phyloP scores from a whole-genome alignment of 495 filamentous ascomycete species.

The Opeltia flavorubescens region DNA sequence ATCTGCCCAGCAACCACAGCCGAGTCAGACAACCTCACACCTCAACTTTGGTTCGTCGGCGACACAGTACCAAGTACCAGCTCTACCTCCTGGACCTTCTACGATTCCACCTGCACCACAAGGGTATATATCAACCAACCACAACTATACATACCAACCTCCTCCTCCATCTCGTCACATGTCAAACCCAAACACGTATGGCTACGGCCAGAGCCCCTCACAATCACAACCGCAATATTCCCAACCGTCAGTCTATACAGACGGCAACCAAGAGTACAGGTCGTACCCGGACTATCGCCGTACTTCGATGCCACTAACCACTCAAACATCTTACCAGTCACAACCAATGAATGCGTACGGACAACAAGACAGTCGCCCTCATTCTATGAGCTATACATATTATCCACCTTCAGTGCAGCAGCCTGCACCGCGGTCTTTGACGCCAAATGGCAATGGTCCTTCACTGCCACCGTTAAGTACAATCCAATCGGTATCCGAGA shows the following conservation, averaged over 20 bases:
- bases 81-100: constrained; percentile 9
- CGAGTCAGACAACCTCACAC: constrained; percentile 12
- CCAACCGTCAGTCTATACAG: constrained; percentile 6
- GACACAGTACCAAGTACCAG: constrained; percentile 11
- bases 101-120: constrained; percentile 4
- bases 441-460: constrained; percentile 2
- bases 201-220: constrained; percentile 8
- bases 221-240: constrained; percentile 10
- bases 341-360: constrained; percentile 7
- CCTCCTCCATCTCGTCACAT: constrained; percentile 11
- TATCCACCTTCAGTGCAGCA: constrained; percentile 6
- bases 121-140: constrained; percentile 8
- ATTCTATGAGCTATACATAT: constrained; percentile 4
- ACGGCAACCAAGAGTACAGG: constrained; percentile 1
- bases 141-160: constrained; percentile 7
- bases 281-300: constrained; percentile 2
- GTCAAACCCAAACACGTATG: constrained; percentile 8
- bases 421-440: constrained; percentile 6
- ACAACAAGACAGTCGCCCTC: constrained; percentile 6
- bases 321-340: constrained; percentile 2
- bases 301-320: constrained; percentile 1
- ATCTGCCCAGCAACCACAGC: constrained; percentile 8
- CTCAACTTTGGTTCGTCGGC: constrained; percentile 12
- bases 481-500: not conserved
- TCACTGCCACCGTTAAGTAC: constrained; percentile 2